These are phyloP conservation scores for Medicago lupulina DNA, from an alignment of 306 rosid species.

Conservation along the genomic window DNA sequence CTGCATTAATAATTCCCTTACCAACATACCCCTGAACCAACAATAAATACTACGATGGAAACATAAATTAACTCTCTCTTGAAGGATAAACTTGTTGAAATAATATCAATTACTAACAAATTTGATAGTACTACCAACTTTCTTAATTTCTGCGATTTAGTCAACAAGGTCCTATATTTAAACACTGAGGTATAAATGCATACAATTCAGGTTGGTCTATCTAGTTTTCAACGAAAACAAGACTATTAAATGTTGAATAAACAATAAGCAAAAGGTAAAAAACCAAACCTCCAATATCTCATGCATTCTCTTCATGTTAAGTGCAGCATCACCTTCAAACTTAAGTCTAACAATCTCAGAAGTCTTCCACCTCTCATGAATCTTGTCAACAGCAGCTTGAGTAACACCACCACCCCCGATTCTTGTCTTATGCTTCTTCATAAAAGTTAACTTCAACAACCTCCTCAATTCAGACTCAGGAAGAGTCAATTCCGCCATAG, in stretches of 20 bases:
- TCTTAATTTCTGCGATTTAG: neutral
- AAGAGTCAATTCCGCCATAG: conserved; percentile 87
- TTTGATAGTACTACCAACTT: neutral
- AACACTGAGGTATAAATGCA: neutral
- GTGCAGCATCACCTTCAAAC: conserved; percentile 90
- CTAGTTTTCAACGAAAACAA: conserved; percentile 13
- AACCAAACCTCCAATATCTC: conserved; percentile 90
- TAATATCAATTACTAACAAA: neutral
- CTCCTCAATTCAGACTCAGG: conserved; percentile 93
- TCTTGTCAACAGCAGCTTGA: conserved; percentile 81
- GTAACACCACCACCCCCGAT: conserved; percentile 86
- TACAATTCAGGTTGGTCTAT: conserved; percentile 5
- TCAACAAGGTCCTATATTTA: neutral
- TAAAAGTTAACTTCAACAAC: conserved; percentile 73
- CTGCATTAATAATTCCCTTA: no score
- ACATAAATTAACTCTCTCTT: neutral
- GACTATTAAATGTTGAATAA: neutral
- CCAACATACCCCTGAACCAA: no score
- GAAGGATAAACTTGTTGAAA: neutral
- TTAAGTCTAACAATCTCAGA: conserved; percentile 87
- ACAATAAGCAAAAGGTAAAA: conserved; percentile 34
- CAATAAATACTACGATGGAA: neutral
- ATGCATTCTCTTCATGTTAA: conserved; percentile 96
- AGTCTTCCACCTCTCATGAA: conserved; percentile 86
- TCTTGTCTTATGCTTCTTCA: conserved; percentile 96